phyloP scores from a whole-genome alignment of 2,329 filamentous ascomycete genomes.

The Aspergillus sp. region DNA sequence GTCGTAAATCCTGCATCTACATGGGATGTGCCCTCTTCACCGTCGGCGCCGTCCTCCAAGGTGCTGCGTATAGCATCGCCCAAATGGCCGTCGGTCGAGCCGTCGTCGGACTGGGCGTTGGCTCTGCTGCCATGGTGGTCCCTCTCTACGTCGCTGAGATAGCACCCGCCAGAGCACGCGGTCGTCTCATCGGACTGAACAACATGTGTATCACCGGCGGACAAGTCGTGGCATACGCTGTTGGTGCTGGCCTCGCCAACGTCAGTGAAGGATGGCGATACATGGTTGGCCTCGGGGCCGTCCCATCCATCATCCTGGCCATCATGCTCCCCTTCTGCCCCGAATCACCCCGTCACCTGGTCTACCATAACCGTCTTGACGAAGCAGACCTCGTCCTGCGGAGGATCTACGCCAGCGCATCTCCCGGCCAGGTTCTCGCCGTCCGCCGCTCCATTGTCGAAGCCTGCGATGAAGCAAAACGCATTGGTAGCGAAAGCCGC shows the following conservation, averaged over 20 bases:
- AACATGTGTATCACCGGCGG: conserved; percentile 44
- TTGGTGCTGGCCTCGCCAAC: conserved; percentile 38
- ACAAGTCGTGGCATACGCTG: conserved; percentile 38
- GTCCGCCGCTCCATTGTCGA: conserved; percentile 41
- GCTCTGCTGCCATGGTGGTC: conserved; percentile 45
- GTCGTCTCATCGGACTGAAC: conserved; percentile 35
- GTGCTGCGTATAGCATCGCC: conserved; percentile 31
- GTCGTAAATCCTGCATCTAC: conserved; percentile 39
- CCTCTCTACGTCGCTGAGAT: conserved; percentile 48
- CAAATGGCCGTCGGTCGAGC: conserved; percentile 45
- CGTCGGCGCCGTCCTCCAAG: conserved; percentile 34
- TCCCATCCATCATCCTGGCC: conserved; percentile 44
- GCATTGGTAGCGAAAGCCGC: conserved; percentile 35
- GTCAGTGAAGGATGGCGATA: conserved; percentile 46
- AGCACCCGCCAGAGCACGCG: conserved; percentile 46
- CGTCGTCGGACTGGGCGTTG: conserved; percentile 48
- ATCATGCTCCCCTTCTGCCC: conserved; percentile 44
- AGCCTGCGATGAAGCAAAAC: conserved; percentile 38
- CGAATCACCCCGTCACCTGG: conserved; percentile 20
- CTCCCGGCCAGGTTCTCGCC: conserved; percentile 39
- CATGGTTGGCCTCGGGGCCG: conserved; percentile 46
- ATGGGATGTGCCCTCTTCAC: conserved; percentile 38
- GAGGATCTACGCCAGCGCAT: conserved; percentile 23
- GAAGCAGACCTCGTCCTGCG: conserved; percentile 30
- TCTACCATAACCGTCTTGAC: conserved; percentile 13